A percentile compares a stretch with the other conserved stretches of the same genome.
These are phyloP conservation scores for Geranium rotundifolium DNA, from an alignment of 345 rosid genomes.

Conservation along the genomic window DNA sequence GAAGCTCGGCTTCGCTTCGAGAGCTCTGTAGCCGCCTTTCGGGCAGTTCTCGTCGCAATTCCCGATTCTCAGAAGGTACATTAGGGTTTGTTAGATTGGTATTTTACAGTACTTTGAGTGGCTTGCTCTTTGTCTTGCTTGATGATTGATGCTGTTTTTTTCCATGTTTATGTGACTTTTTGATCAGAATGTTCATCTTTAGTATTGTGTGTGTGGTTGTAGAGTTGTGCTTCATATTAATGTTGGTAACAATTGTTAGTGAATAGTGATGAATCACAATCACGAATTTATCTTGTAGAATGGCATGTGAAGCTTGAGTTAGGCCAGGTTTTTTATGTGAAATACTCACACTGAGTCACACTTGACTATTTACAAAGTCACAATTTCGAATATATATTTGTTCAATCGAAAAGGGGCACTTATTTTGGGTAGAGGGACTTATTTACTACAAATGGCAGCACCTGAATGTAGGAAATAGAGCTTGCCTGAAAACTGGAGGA, in stretches of 20 bases:
- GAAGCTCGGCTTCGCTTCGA: slow-evolving; percentile 77
- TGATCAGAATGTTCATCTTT: neutral
- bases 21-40: slow-evolving; percentile 81
- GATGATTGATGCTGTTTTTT: neutral
- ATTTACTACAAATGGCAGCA: too few relatives aligned
- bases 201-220: neutral
- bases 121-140: neutral
- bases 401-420: too few relatives aligned
- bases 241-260: neutral
- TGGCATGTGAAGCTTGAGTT: neutral
- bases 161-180: neutral
- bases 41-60: slow-evolving; percentile 66
- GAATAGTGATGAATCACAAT: too few relatives aligned
- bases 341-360: too few relatives aligned
- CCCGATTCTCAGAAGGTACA: slow-evolving; percentile 66
- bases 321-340: neutral
- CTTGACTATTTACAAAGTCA: too few relatives aligned
- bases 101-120: neutral
- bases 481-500: neutral
- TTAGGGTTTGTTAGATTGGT: neutral
- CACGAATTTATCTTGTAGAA: neutral
- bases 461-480: too few relatives aligned
- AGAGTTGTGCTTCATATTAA: neutral
- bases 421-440: too few relatives aligned
- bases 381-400: too few relatives aligned